Evolutionary conservation across 2,329 filamentous ascomycete genomes (phyloP).

Genomic region (Cryphonectria parasitica): DNA sequence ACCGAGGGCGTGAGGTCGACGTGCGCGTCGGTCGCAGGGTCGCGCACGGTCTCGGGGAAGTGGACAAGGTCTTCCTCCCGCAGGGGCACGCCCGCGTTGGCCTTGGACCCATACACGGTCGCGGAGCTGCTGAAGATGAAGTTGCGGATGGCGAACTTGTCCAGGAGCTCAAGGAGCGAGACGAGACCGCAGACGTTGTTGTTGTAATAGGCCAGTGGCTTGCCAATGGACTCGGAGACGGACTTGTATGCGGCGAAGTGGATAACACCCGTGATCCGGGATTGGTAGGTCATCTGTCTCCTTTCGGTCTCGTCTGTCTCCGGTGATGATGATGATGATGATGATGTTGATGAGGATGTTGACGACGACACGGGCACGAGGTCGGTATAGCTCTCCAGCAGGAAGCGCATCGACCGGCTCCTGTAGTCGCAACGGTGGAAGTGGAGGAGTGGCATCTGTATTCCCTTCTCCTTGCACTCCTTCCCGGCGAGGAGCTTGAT

Average conservation of each 20-base stretch:
- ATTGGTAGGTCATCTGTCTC: constrained; percentile 37
- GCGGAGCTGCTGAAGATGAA: constrained; percentile 72
- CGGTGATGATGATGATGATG: no score
- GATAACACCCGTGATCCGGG: constrained; percentile 65
- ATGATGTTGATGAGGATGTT: not conserved
- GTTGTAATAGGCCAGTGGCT: constrained; percentile 66
- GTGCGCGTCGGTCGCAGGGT: constrained; percentile 40
- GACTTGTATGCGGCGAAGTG: constrained; percentile 72
- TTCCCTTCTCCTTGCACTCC: constrained; percentile 34
- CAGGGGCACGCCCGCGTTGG: constrained; percentile 53
- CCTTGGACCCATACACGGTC: constrained; percentile 65
- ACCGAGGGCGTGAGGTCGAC: constrained; percentile 41
- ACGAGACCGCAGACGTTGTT: constrained; percentile 70
- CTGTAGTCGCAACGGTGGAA: constrained; percentile 46
- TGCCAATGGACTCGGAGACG: constrained; percentile 64
- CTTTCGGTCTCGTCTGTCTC: constrained; percentile 19
- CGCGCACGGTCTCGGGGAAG: constrained; percentile 48
- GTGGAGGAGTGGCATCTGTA: constrained; percentile 37
- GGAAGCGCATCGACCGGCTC: constrained; percentile 42
- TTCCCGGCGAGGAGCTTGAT: constrained; percentile 37
- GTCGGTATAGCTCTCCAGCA: constrained; percentile 42
- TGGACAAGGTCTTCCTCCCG: constrained; percentile 62
- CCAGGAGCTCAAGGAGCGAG: constrained; percentile 59
- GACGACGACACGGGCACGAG: constrained; percentile 25
- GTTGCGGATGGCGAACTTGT: constrained; percentile 64